A percentile compares a stretch with the other conserved stretches of the same genome.
phyloP scores from a whole-genome alignment of 768 basidiomycete genomes.

The Lactarius sanguifluus region DNA sequence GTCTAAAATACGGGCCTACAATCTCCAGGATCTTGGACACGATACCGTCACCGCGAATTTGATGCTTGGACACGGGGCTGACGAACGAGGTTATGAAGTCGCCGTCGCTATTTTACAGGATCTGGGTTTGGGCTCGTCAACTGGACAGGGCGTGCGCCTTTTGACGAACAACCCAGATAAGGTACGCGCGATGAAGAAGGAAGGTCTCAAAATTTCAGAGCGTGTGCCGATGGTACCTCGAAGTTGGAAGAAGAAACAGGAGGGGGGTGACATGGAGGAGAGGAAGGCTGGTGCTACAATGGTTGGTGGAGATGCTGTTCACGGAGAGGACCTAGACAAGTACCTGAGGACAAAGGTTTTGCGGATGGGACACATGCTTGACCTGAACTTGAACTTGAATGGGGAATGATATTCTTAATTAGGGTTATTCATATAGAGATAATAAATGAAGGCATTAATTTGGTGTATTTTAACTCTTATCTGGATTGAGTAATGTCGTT shows the following conservation, averaged over 20 bases:
- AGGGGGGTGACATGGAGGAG: slow-evolving; percentile 38
- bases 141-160: slow-evolving; percentile 62
- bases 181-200: slow-evolving; percentile 79
- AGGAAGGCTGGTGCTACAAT: slow-evolving; percentile 67
- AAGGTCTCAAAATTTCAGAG: slow-evolving; percentile 79
- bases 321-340: slow-evolving; percentile 87
- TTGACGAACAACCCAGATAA: slow-evolving; percentile 99
- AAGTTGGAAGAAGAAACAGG: slow-evolving; percentile 60
- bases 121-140: slow-evolving; percentile 65
- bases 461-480: background rate
- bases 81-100: slow-evolving; percentile 90
- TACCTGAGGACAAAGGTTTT: slow-evolving; percentile 96
- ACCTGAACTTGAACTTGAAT: slow-evolving; percentile 37
- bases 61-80: slow-evolving; percentile 91
- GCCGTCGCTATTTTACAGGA: slow-evolving; percentile 90
- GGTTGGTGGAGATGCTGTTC: slow-evolving; percentile 73
- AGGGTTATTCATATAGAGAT: slow-evolving; percentile 2
- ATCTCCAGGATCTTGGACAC: slow-evolving; percentile 95
- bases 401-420: background rate
- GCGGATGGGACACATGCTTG: slow-evolving; percentile 94
- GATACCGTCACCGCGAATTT: slow-evolving; percentile 99
- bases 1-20: slow-evolving; percentile 96
- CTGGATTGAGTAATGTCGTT: background rate
- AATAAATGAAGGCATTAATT: slow-evolving; percentile 6
- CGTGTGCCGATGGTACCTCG: slow-evolving; percentile 94